Evolutionary conservation across 305 asterid species (phyloP), one percentile per base, ranked within the genome.

Genomic region (Solanum hybrid): DNA sequence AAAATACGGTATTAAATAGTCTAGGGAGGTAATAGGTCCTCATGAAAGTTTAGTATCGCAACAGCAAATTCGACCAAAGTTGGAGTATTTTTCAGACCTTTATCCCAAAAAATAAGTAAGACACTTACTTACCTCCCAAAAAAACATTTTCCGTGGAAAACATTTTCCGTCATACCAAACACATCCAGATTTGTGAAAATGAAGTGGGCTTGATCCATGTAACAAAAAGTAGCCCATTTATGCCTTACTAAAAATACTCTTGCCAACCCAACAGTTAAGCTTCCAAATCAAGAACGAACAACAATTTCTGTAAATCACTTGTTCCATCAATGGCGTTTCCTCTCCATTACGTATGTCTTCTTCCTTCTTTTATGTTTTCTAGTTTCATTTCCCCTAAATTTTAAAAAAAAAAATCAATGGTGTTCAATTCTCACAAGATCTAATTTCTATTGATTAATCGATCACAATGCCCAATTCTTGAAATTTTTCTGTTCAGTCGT

Each of bases 241-340:
- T 40, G 24, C 14, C 86, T 38, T 26, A 14, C 86, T 4, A 40
- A 80, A 80, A 81, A 26, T 14, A 27, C 12, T 45, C 14, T 80
- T 26, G n/a, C 66, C 66, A 69, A 80, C 24, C 37, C 66, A 81
- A 80, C 69, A 26, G 4, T 80, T 42, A 0, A 81, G 86, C 71
- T 81, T 81, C 71, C 86, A 81, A 81, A 81, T 81, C 86, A 81
- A 42, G 71, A 81, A 45, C 26, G 71, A 60, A 2, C 26, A 40
- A 42, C 71, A 81, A 24, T 40, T 81, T 40, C 69, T 81, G 69
- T 14, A 22, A 81, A 42, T 77, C 82, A 2, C 42, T 76, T 34
- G 42, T 77, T 35, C 29, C 84, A 78, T 78, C 84, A 78, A 81
- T 81, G 86, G 86, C 86, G 24, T 81, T 81, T 40, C 71, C 86